Percentiles rank a stretch among this genome's conserved stretches.
Evolutionary conservation across 352 stramenopile genomes (phyloP).

Genomic region (Pythium oligandrum): DNA sequence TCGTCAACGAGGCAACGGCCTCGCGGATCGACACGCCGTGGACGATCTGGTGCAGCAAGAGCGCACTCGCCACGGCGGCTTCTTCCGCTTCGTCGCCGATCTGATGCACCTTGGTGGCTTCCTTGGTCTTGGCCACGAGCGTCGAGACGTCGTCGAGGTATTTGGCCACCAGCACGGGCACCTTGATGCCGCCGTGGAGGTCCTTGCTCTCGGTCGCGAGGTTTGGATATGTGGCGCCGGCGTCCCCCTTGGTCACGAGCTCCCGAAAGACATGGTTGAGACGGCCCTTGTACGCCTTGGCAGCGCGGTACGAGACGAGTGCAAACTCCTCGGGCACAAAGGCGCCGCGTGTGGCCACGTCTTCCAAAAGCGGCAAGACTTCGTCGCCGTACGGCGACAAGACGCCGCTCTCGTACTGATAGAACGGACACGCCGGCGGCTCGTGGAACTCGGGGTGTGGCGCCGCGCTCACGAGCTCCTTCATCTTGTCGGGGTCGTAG

Average conservation of each 20-base stretch:
- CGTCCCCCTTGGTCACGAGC: conserved; percentile 60
- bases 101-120: conserved; percentile 54
- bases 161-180: conserved; percentile 43
- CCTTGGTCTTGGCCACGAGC: conserved; percentile 38
- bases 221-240: conserved; percentile 46
- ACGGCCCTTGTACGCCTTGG: conserved; percentile 51
- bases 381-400: conserved; percentile 65
- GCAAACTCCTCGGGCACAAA: conserved; percentile 46
- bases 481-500: conserved; percentile 54
- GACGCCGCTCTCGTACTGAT: conserved; percentile 45
- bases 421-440: conserved; percentile 59
- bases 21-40: conserved; percentile 23
- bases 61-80: conserved; percentile 37
- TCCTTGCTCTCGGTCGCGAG: conserved; percentile 50
- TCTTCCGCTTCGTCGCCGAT: conserved; percentile 41
- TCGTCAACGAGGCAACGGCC: conserved; percentile 32
- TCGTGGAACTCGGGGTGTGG: conserved; percentile 43
- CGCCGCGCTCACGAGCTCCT: conserved; percentile 23
- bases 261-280: conserved; percentile 69
- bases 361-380: conserved; percentile 52
- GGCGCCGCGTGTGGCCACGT: conserved; percentile 33
- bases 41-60: conserved; percentile 53
- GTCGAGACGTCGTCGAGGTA: conserved; percentile 32
- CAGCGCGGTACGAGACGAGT: conserved; percentile 38
- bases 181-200: conserved; percentile 55